Evolutionary conservation across 2,329 filamentous ascomycete genomes (phyloP).

Genomic region (Colletotrichum tabaci): DNA sequence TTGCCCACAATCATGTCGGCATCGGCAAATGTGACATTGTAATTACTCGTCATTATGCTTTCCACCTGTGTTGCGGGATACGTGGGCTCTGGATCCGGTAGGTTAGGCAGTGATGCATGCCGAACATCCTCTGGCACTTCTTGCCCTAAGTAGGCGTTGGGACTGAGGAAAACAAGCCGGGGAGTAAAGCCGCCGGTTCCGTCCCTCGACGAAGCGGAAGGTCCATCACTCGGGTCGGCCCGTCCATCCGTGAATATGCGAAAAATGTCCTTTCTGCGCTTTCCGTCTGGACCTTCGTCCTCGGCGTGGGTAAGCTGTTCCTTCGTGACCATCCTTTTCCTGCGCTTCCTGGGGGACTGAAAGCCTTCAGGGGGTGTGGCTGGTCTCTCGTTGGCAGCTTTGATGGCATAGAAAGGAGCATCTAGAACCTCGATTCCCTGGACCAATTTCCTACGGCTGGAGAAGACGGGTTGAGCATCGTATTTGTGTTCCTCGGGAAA

Average conservation of each 20-base stretch:
- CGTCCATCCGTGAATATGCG: slow-evolving; percentile 34
- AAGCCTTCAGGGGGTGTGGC: slow-evolving; percentile 20
- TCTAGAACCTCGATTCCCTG: slow-evolving; percentile 64
- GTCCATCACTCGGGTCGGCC: not conserved
- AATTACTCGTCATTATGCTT: not conserved
- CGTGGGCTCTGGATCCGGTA: slow-evolving; percentile 16
- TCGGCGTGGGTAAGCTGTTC: slow-evolving; percentile 34
- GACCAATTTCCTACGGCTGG: slow-evolving; percentile 49
- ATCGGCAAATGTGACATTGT: slow-evolving; percentile 27
- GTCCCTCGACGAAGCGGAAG: not conserved
- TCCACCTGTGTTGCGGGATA: slow-evolving; percentile 1
- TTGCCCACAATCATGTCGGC: slow-evolving; percentile 46
- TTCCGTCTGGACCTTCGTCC: slow-evolving; percentile 28
- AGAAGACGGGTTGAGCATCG: slow-evolving; percentile 41
- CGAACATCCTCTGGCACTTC: slow-evolving; percentile 43
- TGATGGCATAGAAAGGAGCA: slow-evolving; percentile 64
- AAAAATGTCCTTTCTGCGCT: slow-evolving; percentile 36
- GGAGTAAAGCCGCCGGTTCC: not conserved
- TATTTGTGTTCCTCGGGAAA: slow-evolving; percentile 45
- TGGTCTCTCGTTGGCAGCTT: slow-evolving; percentile 40
- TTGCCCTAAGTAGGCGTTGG: slow-evolving; percentile 58
- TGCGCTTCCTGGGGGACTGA: slow-evolving; percentile 33
- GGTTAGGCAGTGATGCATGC: slow-evolving; percentile 3
- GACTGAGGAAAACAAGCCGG: slow-evolving; percentile 53
- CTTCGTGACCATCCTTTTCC: slow-evolving; percentile 34